Evolutionary conservation across 1,139 yeast genomes (phyloP), one percentile per base, ranked within the genome.

Genomic region (Eremothecium coryli): DNA sequence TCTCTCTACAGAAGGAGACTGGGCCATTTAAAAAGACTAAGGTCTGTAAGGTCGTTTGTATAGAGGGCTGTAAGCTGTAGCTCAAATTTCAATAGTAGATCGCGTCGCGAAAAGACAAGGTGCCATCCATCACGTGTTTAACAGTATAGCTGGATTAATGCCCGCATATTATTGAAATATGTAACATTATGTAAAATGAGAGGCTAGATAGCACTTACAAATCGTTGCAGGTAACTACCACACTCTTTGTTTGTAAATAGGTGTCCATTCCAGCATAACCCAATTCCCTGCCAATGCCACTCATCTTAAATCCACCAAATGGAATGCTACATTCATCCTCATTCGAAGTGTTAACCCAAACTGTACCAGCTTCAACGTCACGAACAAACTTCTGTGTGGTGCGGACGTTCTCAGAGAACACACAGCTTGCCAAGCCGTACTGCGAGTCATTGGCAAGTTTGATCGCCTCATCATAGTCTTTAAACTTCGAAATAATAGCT

Each of bases 211-310:
- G n/a, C n/a, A n/a, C n/a, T n/a, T n/a, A n/a, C n/a, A n/a, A n/a
- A n/a, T n/a, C n/a, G n/a, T n/a, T n/a, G n/a, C n/a, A n/a, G n/a
- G n/a, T n/a, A n/a, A n/a, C n/a, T 49, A 79, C 88, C 36, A 82
- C 72, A 15, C 93, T 80, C 65, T 85, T 85, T 39, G 78, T 75
- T 55, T 80, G 84, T 23, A 93, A 76, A 63, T 84, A 85, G 45
- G 75, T 70, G 38, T 70, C 66, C 39, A 85, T 67, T 41, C 95
- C 95, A 51, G 78, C 76, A 54, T 79, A 80, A 39, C 95, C 95
- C 48, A 85, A 68, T 62, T 85, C 95, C 57, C 93, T 73, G 38
- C 95, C 95, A 44, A 82, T 70, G 47, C 95, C 95, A 50, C 84
- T 73, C 76, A 74, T 68, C 65, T 85, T 85, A 53, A 68, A 70